Evolutionary conservation across 179 eudicot species (phyloP), one percentile per base, ranked within the genome.

Genomic region (Monotropa hypopitys): DNA sequence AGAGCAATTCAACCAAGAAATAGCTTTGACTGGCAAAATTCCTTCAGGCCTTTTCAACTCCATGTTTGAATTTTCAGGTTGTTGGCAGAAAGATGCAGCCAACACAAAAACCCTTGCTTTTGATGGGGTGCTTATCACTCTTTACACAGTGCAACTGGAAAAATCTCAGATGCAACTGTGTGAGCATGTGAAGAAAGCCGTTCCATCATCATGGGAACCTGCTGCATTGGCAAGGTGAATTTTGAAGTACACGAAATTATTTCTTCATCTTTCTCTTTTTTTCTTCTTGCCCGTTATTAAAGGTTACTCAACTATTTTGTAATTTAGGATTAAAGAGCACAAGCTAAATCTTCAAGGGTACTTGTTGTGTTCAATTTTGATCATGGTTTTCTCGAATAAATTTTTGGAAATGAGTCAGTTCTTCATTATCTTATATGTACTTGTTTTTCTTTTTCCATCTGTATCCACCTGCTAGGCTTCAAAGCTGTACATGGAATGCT

Each of bases 191-290:
- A 92, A 89, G 86, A 88, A 88, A 84, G 93, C 92, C 79, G 98
- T 94, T 77, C 98, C 98, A n/a, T 84, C 97, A 26, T 79, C 97
- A 75, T 94, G 98, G 97, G 98, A 94, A 67, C 97, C 98, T 82
- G 89, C 92, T 78, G 91, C 92, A 63, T 84, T 94, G 80, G 90
- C 98, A 68, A 94, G 94, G 98, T 92, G 79, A 79, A 78, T n/a
- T 62, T 70, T 77, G 30, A 72, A 70, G 51, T 35, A 43, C 50
- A 80, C 56, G 38, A 54, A 26, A n/a, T 40, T 33, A 43, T 76
- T 54, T 30, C 30, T 38, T n/a, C 56, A 43, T 63, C 23, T 43
- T 1, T 45, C 50, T 10, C 30, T 70, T 21, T 23, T 28, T 53
- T 53, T 18, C 21, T 7, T 12, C 62, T 56, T 21, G 62, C 62